These are phyloP conservation scores for Teunomyces atbi DNA, from an alignment of 805 yeast genomes.

Conservation along the genomic window DNA sequence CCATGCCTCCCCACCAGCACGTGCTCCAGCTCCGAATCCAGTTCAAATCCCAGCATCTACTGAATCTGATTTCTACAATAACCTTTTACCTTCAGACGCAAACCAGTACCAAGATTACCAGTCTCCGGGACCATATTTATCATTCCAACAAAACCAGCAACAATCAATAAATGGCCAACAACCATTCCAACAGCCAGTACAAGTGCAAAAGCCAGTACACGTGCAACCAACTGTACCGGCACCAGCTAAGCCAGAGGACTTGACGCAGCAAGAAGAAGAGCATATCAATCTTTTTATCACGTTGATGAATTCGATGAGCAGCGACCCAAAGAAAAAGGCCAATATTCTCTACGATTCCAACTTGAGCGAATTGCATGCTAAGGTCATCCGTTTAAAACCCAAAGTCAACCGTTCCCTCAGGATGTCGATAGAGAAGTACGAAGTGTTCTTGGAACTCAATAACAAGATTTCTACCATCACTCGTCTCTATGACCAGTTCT, in stretches of 20 bases:
- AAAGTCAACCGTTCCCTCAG: slow-evolving; percentile 61
- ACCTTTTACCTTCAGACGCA: slow-evolving; percentile 22
- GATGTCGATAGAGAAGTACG: slow-evolving; percentile 60
- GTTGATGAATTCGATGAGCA: slow-evolving; percentile 53
- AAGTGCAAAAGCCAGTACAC: not conserved
- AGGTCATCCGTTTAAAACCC: slow-evolving; percentile 63
- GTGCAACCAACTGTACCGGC: not conserved
- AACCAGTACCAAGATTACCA: slow-evolving; percentile 4
- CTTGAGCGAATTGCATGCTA: slow-evolving; percentile 56
- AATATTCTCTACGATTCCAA: slow-evolving; percentile 45
- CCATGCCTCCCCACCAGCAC: slow-evolving; percentile 8
- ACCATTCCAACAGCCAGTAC: slow-evolving; percentile 8
- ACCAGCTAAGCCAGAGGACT: slow-evolving; percentile 22
- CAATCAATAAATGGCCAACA: not conserved
- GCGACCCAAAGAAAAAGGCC: slow-evolving; percentile 43
- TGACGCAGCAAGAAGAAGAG: slow-evolving; percentile 66
- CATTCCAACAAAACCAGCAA: not conserved
- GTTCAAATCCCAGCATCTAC: slow-evolving; percentile 12
- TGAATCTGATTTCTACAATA: slow-evolving; percentile 30
- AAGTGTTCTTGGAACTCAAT: slow-evolving; percentile 67
- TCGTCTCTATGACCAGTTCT: slow-evolving; percentile 69
- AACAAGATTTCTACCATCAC: slow-evolving; percentile 74
- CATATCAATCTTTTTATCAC: slow-evolving; percentile 67
- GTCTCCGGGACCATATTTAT: slow-evolving; percentile 7
- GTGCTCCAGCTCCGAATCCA: not conserved